phyloP scores from a whole-genome alignment of 352 stramenopile species.

The Stephanocyclus meneghinianus region DNA sequence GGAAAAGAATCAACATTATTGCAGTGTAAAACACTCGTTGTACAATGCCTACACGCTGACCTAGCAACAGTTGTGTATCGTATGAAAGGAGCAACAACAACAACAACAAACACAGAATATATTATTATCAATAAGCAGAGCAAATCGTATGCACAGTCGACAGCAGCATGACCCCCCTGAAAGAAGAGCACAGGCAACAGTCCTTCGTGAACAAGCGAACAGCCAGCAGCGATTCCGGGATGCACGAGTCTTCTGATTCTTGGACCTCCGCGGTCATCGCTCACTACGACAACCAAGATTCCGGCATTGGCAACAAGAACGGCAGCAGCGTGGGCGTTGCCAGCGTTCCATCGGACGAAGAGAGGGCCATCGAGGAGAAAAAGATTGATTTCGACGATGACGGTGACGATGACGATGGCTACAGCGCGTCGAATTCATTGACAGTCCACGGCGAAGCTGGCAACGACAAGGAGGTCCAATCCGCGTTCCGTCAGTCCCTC shows the following conservation, averaged over 20 bases:
- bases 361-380: not conserved
- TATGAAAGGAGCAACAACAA: too few relatives aligned
- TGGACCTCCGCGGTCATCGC: not conserved
- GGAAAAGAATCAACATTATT: too few relatives aligned
- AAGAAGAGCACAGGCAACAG: not conserved
- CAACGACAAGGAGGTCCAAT: constrained; percentile 10
- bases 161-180: not conserved
- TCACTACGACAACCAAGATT: not conserved
- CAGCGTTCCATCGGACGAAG: not conserved
- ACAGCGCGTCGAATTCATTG: too few relatives aligned
- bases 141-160: too few relatives aligned
- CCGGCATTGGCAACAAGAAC: constrained; percentile 3
- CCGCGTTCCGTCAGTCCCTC: constrained; percentile 35
- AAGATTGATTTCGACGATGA: constrained; percentile 2
- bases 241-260: not conserved
- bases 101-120: too few relatives aligned
- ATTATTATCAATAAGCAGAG: too few relatives aligned
- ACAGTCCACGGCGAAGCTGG: not conserved
- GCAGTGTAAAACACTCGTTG: too few relatives aligned
- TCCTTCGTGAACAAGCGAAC: not conserved
- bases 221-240: not conserved
- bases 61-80: too few relatives aligned
- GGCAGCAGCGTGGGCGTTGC: constrained; percentile 2
- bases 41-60: too few relatives aligned
- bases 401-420: not conserved